Percentiles rank a stretch among this genome's conserved stretches.
Evolutionary conservation across 345 rosid species (phyloP).

Genomic region (Zanthoxylum bungeanum): DNA sequence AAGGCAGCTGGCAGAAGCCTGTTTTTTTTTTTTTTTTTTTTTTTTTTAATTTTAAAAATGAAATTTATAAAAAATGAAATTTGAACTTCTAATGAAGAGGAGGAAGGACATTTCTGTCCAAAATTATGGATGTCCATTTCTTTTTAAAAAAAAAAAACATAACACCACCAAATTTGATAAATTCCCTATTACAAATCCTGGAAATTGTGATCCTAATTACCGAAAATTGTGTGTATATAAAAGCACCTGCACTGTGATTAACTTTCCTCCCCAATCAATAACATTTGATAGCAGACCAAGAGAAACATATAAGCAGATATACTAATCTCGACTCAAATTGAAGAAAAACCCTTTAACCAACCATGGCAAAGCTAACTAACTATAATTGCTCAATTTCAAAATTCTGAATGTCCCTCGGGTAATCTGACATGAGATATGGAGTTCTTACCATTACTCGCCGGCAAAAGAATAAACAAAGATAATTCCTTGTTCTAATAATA

Average conservation of each 20-base stretch:
- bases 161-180: no score
- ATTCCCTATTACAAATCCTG: no score
- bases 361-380: slow-evolving; percentile 3
- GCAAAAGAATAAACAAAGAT: slow-evolving; percentile 18
- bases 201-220: background rate
- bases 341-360: background rate
- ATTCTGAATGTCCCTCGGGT: background rate
- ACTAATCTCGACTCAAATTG: background rate
- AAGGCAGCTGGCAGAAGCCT: no score
- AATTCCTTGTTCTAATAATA: slow-evolving; percentile 8
- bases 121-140: no score
- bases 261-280: background rate
- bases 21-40: no score
- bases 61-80: no score
- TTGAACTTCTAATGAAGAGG: no score
- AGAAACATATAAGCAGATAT: background rate
- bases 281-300: background rate
- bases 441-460: slow-evolving; percentile 15
- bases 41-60: no score
- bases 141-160: no score
- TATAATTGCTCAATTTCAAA: slow-evolving; percentile 19
- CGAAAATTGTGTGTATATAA: background rate
- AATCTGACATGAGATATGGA: background rate
- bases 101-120: no score
- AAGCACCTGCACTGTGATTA: background rate